Evolutionary conservation across 2,329 filamentous ascomycete species (phyloP), one percentile per base, ranked within the genome.

Genomic region (Aquanectria penicillioides): DNA sequence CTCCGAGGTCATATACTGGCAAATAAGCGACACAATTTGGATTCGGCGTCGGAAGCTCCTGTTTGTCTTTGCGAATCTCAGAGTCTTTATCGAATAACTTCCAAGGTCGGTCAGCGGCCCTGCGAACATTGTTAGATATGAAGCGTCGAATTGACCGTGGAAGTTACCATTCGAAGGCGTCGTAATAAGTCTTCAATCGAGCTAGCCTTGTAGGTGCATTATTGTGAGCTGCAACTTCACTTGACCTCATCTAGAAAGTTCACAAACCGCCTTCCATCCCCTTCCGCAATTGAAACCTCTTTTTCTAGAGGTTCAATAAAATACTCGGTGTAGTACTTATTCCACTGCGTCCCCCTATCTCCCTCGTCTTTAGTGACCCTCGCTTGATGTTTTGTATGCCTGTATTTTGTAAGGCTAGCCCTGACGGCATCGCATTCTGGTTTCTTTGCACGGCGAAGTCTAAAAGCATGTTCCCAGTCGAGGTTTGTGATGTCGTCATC

Each of bases 11-110:
- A 15, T 58, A 62, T 9, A 64, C 48, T 4, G 63, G 57, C 37
- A 53, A 53, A 13, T 62, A 63, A 1, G 63, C 63, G n/a, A 54
- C 58, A 43, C 61, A 65, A 15, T 56, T 56, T 15, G 63, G 63
- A 29, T 53, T 62, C 20, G 63, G 63, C 6, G 46, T 31, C 9
- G 47, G 48, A 5, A 65, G 56, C 5, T 46, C 46, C 1, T 46
- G 37, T 41, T 53, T 53, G 7, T 44, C 28, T 4, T 20, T 22
- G 13, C 37, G 40, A 40, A 55, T 28, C 17, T 50, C 48, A 17
- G 46, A 23, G 1, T 44, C 34, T 34, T 36, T 40, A 10, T 31
- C 48, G 25, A 63, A 61, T 15, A 63, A 23, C n/a, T 46, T 44
- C 61, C 61, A 63, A n/a, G 52, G n/a, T 13, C 22, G 26, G 11